Base-by-base conservation (phyloP, 2,329 filamentous ascomycete species). In the Neofusicoccum cordaticola region DNA sequence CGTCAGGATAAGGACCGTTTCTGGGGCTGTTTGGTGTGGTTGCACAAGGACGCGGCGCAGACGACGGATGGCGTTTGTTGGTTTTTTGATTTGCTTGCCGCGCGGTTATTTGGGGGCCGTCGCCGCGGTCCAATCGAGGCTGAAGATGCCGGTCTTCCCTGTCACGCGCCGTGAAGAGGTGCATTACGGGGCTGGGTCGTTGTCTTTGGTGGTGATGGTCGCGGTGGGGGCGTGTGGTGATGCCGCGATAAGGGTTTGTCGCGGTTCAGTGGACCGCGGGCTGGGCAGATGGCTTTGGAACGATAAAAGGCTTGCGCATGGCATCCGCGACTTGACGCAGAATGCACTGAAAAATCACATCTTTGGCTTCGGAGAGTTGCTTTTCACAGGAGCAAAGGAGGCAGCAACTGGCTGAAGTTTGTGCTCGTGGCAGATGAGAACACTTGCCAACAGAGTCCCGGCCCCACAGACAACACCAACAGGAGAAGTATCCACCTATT, bases 1-100 rank as follows among this genome's bases (percentile, higher is more conserved):
- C 51, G 51, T 56, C 35, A 56, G 37, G 51, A 42, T 31, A 41
- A 39, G 50, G 15, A 56, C 51, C 51, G 51, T 56, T 56, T 56
- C 19, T 39, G 51, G 35, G 34, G 37, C 51, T 19, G 51, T 42
- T 31, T 56, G 41, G 51, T 8, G 19, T 41, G 51, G 51, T 56
- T 42, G 51, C 37, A 56, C 51, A 56, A 56, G 19, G 35, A 31
- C 17, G 35, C 51, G 51, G 51, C 35, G 51, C 34, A 22, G 9
- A n/a, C 35, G 22, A 17, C 45, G 45, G 17, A 48, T 56, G 51
- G 12, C 34, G n/a, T 37, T 53, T 22, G 42, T 9, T 9, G 9
- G n/a, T 17, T 17, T 17, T 17, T 17, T 45, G 22, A 22, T 48
- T 4, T 47, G 51, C 19, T 41, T 56, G 11, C 51, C 51, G 51